Evolutionary conservation across 306 rosid genomes (phyloP).

Genomic region (Albizia julibrissin): DNA sequence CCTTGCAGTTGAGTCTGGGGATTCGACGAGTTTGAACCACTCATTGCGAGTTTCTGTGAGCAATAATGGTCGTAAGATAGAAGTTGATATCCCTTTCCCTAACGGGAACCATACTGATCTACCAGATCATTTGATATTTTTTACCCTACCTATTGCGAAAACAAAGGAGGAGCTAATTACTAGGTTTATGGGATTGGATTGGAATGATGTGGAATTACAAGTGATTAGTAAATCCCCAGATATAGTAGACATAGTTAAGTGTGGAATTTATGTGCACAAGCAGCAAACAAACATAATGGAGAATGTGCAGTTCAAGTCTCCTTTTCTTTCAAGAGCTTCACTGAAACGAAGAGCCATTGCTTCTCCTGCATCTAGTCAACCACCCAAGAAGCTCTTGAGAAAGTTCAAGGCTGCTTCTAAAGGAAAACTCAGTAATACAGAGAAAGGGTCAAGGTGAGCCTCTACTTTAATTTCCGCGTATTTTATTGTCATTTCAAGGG

Average conservation of each 20-base stretch:
- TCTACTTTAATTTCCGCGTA: not conserved
- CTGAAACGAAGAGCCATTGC: not conserved
- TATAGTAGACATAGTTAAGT: not conserved
- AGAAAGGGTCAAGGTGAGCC: not conserved
- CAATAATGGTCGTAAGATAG: not conserved
- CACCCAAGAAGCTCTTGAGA: not conserved
- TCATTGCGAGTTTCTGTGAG: too few species aligned
- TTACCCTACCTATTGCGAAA: too few species aligned
- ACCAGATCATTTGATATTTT: too few species aligned
- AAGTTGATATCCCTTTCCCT: too few species aligned
- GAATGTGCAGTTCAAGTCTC: not conserved
- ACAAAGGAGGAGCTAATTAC: too few species aligned
- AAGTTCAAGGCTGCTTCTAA: not conserved
- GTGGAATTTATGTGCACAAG: not conserved
- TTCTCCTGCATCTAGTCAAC: not conserved
- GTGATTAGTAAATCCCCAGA: not conserved
- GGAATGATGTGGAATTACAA: not conserved
- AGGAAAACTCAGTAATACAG: not conserved
- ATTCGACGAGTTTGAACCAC: accelerated
- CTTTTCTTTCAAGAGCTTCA: not conserved
- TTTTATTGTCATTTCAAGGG: not conserved
- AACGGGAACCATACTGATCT: too few species aligned
- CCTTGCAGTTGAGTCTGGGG: not conserved
- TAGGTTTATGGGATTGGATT: not conserved
- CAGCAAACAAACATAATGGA: not conserved